Evolutionary conservation across 1,139 yeast genomes (phyloP), one percentile per base, ranked within the genome.

Genomic region (Cylindricascospora bacillispora): DNA sequence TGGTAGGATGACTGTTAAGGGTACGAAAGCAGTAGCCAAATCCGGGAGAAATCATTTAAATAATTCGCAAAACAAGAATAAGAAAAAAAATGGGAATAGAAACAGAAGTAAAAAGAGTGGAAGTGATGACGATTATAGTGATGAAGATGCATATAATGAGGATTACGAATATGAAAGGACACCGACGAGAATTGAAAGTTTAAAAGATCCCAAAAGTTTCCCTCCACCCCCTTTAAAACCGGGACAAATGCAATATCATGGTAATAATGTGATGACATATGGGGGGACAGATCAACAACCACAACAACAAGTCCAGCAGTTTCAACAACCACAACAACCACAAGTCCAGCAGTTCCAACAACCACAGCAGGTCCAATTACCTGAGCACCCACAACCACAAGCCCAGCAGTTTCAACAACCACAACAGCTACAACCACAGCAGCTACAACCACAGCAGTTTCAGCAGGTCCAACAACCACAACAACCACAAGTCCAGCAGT

Each of bases 151-250:
- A 12, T 36, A 27, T 5, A 44, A 38, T 7, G 45, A 33, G n/a
- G 43, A 37, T 17, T 43, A 25, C 13, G 43, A 32, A 23, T 36
- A 29, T 21, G 41, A 33, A 32, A 23, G 4, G 28, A n/a, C 17
- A 25, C 22, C 19, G 28, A 25, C 12, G 23, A 19, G 13, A 37
- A 30, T 22, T 22, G 11, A 33, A 27, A 22, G 26, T 30, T 27
- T 20, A 13, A 51, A 48, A 20, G 65, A 65, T 38, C 65, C 71
- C 6, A 41, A 46, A 4, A 34, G 53, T 9, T 62, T 70, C 35
- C 74, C 77, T 9, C 65, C 75, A 1, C 79, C 78, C 1, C 79
- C 78, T 1, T 38, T 57, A 41, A 58, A 59, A 50, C 60, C 65
- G 3, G 62, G 57, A 5, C 59, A 60, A 29, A 37, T 32, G 25